phyloP scores from a whole-genome alignment of 2,329 filamentous ascomycete species.

The Ophiostoma perfectum region DNA sequence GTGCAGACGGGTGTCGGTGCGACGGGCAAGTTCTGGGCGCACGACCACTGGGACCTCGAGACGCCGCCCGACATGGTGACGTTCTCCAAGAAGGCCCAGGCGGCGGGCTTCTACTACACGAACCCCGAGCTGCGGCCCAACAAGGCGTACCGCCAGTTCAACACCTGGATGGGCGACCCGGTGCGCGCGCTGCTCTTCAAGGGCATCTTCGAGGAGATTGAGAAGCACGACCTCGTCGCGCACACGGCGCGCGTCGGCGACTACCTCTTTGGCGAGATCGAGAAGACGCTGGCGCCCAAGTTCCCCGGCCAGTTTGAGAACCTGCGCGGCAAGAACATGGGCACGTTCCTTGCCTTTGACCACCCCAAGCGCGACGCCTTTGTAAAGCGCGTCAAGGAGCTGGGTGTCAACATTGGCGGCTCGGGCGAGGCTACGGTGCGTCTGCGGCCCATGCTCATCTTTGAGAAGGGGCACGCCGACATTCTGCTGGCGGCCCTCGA shows the following conservation, averaged over 20 bases:
- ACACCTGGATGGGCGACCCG: conserved; percentile 95
- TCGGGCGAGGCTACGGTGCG: conserved; percentile 71
- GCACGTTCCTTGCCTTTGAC: conserved; percentile 91
- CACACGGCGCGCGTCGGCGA: conserved; percentile 71
- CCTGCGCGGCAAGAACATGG: conserved; percentile 77
- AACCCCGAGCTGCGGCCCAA: conserved; percentile 76
- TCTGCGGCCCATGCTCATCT: conserved; percentile 82
- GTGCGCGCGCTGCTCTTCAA: conserved; percentile 81
- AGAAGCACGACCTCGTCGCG: conserved; percentile 68
- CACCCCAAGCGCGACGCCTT: conserved; percentile 73
- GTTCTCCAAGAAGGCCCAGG: conserved; percentile 92
- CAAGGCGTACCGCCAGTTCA: conserved; percentile 92
- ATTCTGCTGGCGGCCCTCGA: conserved; percentile 73
- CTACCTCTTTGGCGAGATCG: conserved; percentile 68
- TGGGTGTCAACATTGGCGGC: conserved; percentile 83
- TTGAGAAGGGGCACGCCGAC: conserved; percentile 86
- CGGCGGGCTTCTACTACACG: conserved; percentile 86
- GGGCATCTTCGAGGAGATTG: conserved; percentile 73
- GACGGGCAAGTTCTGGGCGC: conserved; percentile 92
- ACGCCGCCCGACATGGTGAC: conserved; percentile 87
- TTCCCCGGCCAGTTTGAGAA: conserved; percentile 76
- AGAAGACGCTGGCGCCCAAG: conserved; percentile 54
- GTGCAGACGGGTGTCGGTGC: conserved; percentile 90
- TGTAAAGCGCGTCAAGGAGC: conserved; percentile 67
- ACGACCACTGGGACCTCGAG: conserved; percentile 84